Evolutionary conservation across 2,329 filamentous ascomycete genomes (phyloP).

Genomic region (Cercospora sp.): DNA sequence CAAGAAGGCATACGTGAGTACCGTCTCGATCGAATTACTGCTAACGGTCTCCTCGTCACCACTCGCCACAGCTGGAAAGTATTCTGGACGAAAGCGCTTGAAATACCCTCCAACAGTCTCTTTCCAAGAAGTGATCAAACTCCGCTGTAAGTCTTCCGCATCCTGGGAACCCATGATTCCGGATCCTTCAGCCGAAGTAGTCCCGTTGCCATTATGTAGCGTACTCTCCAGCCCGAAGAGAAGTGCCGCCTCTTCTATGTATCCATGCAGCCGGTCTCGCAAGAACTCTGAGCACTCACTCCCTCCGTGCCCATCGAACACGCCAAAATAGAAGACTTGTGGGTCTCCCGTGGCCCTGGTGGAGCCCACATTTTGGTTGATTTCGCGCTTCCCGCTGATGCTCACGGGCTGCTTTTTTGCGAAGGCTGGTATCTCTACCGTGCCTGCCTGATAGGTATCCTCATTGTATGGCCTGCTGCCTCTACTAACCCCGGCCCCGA

Average conservation of each 20-base stretch:
- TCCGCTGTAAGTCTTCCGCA: slow-evolving; percentile 67
- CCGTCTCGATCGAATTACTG: slow-evolving; percentile 65
- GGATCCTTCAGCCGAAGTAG: slow-evolving; percentile 43
- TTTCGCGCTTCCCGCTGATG: slow-evolving; percentile 46
- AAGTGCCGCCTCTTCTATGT: slow-evolving; percentile 78
- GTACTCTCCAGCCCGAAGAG: slow-evolving; percentile 78
- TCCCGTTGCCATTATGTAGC: slow-evolving; percentile 52
- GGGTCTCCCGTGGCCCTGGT: slow-evolving; percentile 83
- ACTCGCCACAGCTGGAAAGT: slow-evolving; percentile 53
- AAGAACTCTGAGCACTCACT: slow-evolving; percentile 85
- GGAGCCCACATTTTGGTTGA: slow-evolving; percentile 51
- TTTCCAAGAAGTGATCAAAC: slow-evolving; percentile 75
- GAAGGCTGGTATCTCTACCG: slow-evolving; percentile 89
- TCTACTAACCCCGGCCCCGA: slow-evolving; percentile 74
- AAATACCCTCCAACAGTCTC: slow-evolving; percentile 91
- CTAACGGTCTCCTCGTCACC: slow-evolving; percentile 17
- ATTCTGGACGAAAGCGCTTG: slow-evolving; percentile 78
- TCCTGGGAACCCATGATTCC: slow-evolving; percentile 56
- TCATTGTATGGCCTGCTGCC: slow-evolving; percentile 89
- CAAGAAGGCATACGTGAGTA: slow-evolving; percentile 89
- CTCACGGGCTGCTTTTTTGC: slow-evolving; percentile 76
- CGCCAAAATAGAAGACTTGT: slow-evolving; percentile 94
- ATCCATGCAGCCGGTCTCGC: slow-evolving; percentile 78
- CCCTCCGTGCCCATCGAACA: slow-evolving; percentile 96
- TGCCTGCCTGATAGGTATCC: slow-evolving; percentile 90